phyloP scores from a whole-genome alignment of 2,329 filamentous ascomycete genomes.

The Fusarium piperis region DNA sequence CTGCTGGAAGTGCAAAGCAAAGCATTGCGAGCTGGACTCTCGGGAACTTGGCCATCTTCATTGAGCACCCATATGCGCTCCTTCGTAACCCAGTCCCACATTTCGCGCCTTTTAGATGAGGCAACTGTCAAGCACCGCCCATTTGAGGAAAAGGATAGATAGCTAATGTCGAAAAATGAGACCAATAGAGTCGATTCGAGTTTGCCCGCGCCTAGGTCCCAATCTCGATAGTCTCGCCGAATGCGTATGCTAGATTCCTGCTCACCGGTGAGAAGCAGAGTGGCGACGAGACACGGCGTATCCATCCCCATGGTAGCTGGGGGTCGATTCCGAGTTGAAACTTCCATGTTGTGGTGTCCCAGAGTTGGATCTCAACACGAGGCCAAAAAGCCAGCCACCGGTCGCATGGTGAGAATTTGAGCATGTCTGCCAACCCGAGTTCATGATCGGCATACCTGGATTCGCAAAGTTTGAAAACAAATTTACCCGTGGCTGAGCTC shows the following conservation, averaged over 20 bases:
- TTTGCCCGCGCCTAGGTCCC: background rate
- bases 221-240: background rate
- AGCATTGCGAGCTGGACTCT: background rate
- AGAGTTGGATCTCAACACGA: background rate
- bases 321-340: background rate
- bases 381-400: background rate
- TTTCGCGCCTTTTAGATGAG: background rate
- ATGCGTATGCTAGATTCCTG: background rate
- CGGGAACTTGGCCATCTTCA: background rate
- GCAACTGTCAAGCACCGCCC: background rate
- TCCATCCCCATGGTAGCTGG: no score
- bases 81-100: background rate
- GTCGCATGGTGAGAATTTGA: background rate
- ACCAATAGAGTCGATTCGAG: background rate
- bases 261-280: background rate
- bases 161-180: no score
- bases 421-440: accelerated
- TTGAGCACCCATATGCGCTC: background rate
- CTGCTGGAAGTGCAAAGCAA: background rate
- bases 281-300: no score
- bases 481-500: background rate
- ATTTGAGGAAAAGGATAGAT: background rate
- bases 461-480: background rate
- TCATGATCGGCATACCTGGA: no score
- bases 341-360: background rate